Evolutionary conservation across 2,329 filamentous ascomycete species (phyloP), one percentile per base, ranked within the genome.

Genomic region (Sodiomyces alkalinus): DNA sequence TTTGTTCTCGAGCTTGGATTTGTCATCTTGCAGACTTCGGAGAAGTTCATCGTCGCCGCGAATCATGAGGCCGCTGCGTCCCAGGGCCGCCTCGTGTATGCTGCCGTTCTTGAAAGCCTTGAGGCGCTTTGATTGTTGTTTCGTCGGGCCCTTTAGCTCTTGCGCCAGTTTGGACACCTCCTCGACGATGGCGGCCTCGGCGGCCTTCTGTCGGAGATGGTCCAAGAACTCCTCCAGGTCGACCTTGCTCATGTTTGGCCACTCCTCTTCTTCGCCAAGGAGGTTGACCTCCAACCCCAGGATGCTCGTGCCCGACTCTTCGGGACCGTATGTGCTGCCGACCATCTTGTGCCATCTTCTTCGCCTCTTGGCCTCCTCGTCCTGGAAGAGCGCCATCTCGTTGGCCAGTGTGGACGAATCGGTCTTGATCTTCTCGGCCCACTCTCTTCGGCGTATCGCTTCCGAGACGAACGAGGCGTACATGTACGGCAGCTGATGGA

Each of bases 31-130:
- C n/a, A 96, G 52, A 38, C 61, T 79, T 46, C 64, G 67, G 19
- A 80, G 65, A 36, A 86, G 60, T 37, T 94, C 86, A 42, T 92
- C 83, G 36, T 90, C 80, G n/a, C 82, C 85, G 21, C 82, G 74
- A 10, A 92, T 69, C 42, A 93, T 56, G 7, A 94, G 65, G 2
- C 83, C 87, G 39, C 81, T 92, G 43, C 79, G 74, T n/a, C 83
- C 83, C 35, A 94, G 67, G 3, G 72, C 73, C n/a, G 78, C 77
- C 47, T 96, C 90, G 43, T 94, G 85, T 20, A 96, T 69, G 46
- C 90, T 96, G 11, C 90, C 90, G 46, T 92, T 90, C 48, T 94
- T 94, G 60, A 98, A 96, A 5, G 83, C 85, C 49, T 87, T 92
- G 6, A 90, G 71, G 32, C 83, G 73, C 51, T 83, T 86, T 35